Evolutionary conservation across 306 rosid species (phyloP).

Genomic region (Begonia fuchsioides): DNA sequence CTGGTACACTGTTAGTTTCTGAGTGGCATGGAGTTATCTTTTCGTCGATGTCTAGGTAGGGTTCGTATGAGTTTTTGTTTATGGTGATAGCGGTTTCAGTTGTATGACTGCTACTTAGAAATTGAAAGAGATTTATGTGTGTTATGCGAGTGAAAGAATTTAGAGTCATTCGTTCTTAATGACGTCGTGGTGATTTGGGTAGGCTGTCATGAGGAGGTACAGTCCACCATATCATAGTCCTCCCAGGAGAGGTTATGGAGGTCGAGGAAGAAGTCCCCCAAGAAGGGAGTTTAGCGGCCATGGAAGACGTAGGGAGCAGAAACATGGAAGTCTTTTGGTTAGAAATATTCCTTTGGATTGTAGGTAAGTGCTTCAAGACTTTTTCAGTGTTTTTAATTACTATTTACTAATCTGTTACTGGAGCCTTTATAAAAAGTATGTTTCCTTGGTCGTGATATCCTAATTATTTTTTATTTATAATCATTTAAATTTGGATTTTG

Average conservation of each 20-base stretch:
- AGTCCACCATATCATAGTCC: slow-evolving; percentile 96
- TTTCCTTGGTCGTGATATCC: not conserved
- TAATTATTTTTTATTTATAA: not conserved
- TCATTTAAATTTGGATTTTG: not conserved
- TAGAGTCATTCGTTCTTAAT: no score
- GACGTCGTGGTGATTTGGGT: not conserved
- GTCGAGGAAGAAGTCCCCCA: slow-evolving; percentile 46
- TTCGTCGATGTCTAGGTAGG: no score
- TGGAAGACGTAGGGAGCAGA: slow-evolving; percentile 65
- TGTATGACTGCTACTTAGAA: no score
- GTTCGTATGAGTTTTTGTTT: no score
- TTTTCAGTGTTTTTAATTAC: not conserved
- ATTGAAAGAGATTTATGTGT: no score
- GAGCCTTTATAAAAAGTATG: not conserved
- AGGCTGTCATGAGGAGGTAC: slow-evolving; percentile 56
- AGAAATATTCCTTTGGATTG: slow-evolving; percentile 88
- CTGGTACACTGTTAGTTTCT: no score
- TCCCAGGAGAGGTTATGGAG: slow-evolving; percentile 81
- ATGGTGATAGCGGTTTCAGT: no score
- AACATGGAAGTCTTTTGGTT: slow-evolving; percentile 82
- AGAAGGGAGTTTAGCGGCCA: slow-evolving; percentile 26
- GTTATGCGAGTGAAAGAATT: no score
- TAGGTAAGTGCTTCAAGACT: slow-evolving; percentile 20
- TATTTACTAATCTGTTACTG: not conserved
- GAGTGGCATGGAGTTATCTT: no score